Evolutionary conservation across 2,329 filamentous ascomycete genomes (phyloP).

Genomic region (Xylogone sp.): DNA sequence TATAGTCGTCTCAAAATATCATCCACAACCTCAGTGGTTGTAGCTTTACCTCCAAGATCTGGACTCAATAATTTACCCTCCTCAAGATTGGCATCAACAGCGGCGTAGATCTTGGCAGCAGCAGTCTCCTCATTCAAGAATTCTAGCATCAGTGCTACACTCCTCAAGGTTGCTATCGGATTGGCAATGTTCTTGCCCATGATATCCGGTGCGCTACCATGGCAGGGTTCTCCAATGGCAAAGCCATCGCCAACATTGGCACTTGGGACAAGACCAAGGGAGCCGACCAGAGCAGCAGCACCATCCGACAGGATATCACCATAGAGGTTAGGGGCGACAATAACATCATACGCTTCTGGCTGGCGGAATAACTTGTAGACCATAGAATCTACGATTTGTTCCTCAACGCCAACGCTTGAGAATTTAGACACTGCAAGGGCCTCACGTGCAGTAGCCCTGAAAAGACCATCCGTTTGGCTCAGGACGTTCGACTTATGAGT

Average conservation of each 20-base stretch:
- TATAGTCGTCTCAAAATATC: constrained; percentile 85
- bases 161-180: constrained; percentile 90
- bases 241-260: constrained; percentile 94
- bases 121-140: constrained; percentile 86
- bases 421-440: constrained; percentile 68
- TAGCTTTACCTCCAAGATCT: constrained; percentile 84
- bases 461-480: constrained; percentile 92
- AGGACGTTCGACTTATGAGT: constrained; percentile 99
- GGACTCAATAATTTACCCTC: constrained; percentile 81
- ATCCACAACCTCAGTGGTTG: constrained; percentile 79
- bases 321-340: constrained; percentile 96
- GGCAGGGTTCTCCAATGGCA: constrained; percentile 96
- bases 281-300: constrained; percentile 89
- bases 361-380: constrained; percentile 99
- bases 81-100: constrained; percentile 85
- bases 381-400: constrained; percentile 99
- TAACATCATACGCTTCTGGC: constrained; percentile 92
- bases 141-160: constrained; percentile 91
- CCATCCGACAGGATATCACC: constrained; percentile 96
- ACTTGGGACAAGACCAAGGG: constrained; percentile 84
- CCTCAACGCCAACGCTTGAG: constrained; percentile 68
- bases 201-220: constrained; percentile 94
- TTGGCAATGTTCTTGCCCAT: constrained; percentile 91
- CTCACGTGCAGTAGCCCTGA: constrained; percentile 73
- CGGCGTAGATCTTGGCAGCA: constrained; percentile 84